Evolutionary conservation across 169 alveolate genomes (phyloP).

Genomic region (Fabrea salina): DNA sequence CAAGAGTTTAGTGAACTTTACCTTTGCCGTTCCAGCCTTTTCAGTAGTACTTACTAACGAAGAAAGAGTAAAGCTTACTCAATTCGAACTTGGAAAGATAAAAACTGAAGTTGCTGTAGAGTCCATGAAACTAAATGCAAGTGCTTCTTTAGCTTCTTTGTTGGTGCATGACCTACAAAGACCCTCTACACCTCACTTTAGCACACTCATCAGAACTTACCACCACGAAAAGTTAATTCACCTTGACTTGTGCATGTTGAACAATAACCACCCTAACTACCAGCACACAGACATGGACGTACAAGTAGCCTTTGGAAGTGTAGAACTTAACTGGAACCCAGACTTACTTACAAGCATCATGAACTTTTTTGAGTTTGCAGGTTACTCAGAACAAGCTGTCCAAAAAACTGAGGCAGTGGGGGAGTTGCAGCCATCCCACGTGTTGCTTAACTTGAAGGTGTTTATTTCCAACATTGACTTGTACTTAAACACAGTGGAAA

Average conservation of each 20-base stretch:
- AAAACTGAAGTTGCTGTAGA: neutral
- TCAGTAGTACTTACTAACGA: neutral
- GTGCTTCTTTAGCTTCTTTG: neutral
- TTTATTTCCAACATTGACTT: neutral
- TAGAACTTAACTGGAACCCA: constrained; percentile 26
- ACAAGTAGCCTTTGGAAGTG: neutral
- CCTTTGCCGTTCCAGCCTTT: neutral
- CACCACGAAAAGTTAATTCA: neutral
- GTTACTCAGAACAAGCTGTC: constrained; percentile 17
- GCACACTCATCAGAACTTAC: too few species aligned
- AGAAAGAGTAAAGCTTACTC: neutral
- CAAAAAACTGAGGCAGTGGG: neutral
- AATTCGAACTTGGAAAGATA: neutral
- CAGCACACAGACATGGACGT: neutral
- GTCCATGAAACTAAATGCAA: too few species aligned
- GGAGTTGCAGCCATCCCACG: neutral
- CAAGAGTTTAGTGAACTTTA: neutral
- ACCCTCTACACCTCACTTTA: neutral
- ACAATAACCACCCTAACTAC: neutral
- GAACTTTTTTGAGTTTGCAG: neutral
- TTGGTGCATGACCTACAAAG: neutral
- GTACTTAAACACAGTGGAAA: neutral
- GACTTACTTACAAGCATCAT: neutral
- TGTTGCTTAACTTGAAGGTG: neutral
- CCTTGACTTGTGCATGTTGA: neutral